Evolutionary conservation across 2,329 filamentous ascomycete genomes (phyloP).

Genomic region (Fusarium cyanostomum): DNA sequence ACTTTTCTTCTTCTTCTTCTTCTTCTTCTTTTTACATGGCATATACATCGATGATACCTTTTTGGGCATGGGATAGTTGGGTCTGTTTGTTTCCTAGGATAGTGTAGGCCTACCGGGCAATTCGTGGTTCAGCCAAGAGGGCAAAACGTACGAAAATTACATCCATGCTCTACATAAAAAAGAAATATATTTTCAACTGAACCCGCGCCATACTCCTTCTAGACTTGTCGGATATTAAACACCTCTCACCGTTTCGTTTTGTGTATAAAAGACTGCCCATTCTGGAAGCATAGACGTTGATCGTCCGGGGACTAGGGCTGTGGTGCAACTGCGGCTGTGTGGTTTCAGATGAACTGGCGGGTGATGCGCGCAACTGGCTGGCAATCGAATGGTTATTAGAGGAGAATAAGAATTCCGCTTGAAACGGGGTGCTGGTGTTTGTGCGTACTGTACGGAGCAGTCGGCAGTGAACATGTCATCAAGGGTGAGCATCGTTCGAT

Average conservation of each 20-base stretch:
- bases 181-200: slow-evolving; percentile 11
- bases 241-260: not conserved
- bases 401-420: slow-evolving; percentile 18
- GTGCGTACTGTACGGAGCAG: slow-evolving; percentile 31
- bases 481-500: slow-evolving; percentile 34
- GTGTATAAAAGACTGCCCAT: not conserved
- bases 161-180: slow-evolving; percentile 19
- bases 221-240: not conserved
- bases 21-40: slow-evolving; percentile 29
- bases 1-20: slow-evolving; percentile 13
- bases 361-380: not conserved
- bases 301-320: not conserved
- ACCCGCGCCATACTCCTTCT: not conserved
- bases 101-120: slow-evolving; percentile 12
- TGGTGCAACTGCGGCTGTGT: not conserved
- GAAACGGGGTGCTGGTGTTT: slow-evolving; percentile 3
- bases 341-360: slow-evolving; percentile 5
- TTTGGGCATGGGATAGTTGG: slow-evolving; percentile 28
- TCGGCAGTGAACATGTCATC: slow-evolving; percentile 30
- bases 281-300: not conserved
- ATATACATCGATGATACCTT: slow-evolving; percentile 41
- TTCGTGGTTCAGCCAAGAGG: slow-evolving; percentile 2
- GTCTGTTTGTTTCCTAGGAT: slow-evolving; percentile 3
- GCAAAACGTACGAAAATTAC: not conserved
- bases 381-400: slow-evolving; percentile 19